A percentile compares a stretch with the other conserved stretches of the same genome.
These are phyloP conservation scores for Kregervanrija delftensis DNA, from an alignment of 805 yeast species.

Conservation along the genomic window DNA sequence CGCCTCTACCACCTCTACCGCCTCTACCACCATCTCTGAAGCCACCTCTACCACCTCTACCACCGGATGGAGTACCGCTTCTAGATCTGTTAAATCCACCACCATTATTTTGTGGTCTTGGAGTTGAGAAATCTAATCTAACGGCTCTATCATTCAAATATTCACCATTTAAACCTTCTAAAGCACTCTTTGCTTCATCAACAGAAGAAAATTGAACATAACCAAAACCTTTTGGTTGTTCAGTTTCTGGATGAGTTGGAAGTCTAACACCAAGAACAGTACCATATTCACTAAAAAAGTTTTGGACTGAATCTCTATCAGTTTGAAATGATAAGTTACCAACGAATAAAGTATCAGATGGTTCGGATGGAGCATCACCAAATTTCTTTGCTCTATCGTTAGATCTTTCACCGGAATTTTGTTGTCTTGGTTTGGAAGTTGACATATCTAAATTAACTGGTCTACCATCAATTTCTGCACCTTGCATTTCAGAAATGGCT, in stretches of 20 bases:
- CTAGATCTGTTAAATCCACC: conserved; percentile 12
- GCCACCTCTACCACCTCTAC: conserved; percentile 37
- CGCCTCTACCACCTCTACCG: conserved; percentile 38
- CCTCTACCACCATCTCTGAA: conserved; percentile 31
- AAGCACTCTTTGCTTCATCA: conserved; percentile 87
- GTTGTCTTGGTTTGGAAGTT: conserved; percentile 64
- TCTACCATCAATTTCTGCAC: conserved; percentile 95
- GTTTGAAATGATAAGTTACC: conserved; percentile 94
- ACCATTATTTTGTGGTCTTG: conserved; percentile 40
- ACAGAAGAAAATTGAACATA: conserved; percentile 85
- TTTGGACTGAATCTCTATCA: conserved; percentile 70
- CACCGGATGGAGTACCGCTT: conserved; percentile 11
- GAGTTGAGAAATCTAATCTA: conserved; percentile 91
- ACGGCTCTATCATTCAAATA: conserved; percentile 87
- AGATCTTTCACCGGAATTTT: conserved; percentile 41
- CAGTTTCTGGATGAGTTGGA: conserved; percentile 98
- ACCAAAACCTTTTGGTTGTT: conserved; percentile 98
- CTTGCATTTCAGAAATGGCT: conserved; percentile 81
- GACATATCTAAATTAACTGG: conserved; percentile 92
- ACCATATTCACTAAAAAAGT: conserved; percentile 72
- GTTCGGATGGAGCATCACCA: conserved; percentile 87
- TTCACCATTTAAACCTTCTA: conserved; percentile 82
- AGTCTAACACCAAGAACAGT: conserved; percentile 82
- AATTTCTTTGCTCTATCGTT: conserved; percentile 78
- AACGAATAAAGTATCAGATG: conserved; percentile 92